Conservation (phyloP, 2,329 filamentous ascomycete species). For the Raffaelea albimanens region DNA sequence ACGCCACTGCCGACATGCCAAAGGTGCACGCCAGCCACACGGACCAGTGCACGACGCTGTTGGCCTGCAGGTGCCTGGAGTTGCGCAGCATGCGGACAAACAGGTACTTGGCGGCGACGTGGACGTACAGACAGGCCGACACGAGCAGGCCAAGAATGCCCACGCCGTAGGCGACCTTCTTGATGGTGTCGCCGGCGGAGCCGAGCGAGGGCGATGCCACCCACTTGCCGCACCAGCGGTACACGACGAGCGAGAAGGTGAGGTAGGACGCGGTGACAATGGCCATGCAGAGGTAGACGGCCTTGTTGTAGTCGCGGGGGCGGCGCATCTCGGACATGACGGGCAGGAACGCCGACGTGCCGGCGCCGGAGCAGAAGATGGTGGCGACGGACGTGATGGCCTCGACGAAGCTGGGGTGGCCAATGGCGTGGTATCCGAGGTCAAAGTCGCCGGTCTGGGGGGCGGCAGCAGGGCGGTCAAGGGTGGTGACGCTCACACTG, state of each 20-base stretch:
- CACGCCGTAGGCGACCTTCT: slow-evolving; percentile 53
- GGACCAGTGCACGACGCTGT: slow-evolving; percentile 20
- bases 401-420: slow-evolving; percentile 45
- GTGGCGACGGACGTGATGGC: slow-evolving; percentile 50
- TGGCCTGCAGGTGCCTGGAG: slow-evolving; percentile 20
- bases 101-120: slow-evolving; percentile 19
- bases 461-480: slow-evolving; percentile 25
- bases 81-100: slow-evolving; percentile 24
- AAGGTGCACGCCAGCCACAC: slow-evolving; percentile 16
- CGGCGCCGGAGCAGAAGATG: slow-evolving; percentile 36
- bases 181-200: slow-evolving; percentile 47
- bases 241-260: slow-evolving; percentile 40
- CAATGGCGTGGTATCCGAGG: slow-evolving; percentile 35
- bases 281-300: slow-evolving; percentile 37
- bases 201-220: slow-evolving; percentile 45
- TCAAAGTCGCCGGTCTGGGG: slow-evolving; percentile 28
- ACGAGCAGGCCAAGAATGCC: slow-evolving; percentile 45
- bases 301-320: slow-evolving; percentile 49
- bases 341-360: slow-evolving; percentile 27
- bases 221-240: slow-evolving; percentile 52
- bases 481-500: slow-evolving; percentile 30
- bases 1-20: slow-evolving; percentile 6
- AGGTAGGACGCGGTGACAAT: slow-evolving; percentile 41
- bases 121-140: slow-evolving; percentile 20
- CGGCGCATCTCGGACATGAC: slow-evolving; percentile 57